A percentile compares a stretch with the other conserved stretches of the same genome.
phyloP scores from a whole-genome alignment of 2,329 filamentous ascomycete species.

The Beauveria rudraprayagi region DNA sequence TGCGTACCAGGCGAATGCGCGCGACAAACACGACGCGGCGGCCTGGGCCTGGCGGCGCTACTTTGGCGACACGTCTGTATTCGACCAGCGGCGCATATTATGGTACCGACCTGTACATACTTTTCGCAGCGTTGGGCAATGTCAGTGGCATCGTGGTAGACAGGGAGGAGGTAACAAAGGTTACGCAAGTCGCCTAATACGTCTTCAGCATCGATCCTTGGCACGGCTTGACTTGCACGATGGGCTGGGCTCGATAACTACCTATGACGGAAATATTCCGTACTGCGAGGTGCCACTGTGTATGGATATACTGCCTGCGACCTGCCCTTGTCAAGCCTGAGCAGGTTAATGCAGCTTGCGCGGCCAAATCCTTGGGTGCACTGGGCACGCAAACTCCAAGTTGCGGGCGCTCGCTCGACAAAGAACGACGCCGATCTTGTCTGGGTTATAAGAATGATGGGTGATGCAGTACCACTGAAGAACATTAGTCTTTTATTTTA shows the following conservation, averaged over 20 bases:
- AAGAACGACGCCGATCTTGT: too few species aligned
- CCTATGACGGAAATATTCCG: constrained; percentile 14
- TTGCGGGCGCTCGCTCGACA: too few species aligned
- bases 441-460: too few species aligned
- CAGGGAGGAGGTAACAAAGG: constrained; percentile 24
- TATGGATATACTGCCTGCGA: constrained; percentile 20
- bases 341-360: constrained; percentile 19
- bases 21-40: constrained; percentile 25
- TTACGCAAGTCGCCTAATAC: constrained; percentile 34
- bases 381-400: constrained; percentile 11
- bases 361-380: constrained; percentile 18
- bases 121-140: constrained; percentile 33
- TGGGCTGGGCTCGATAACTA: constrained; percentile 29
- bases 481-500: background rate
- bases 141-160: constrained; percentile 28
- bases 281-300: constrained; percentile 17
- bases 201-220: constrained; percentile 31
- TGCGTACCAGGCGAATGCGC: constrained; percentile 28
- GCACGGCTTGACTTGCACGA: constrained; percentile 22
- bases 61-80: constrained; percentile 36
- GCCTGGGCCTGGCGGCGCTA: constrained; percentile 38
- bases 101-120: constrained; percentile 38
- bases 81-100: constrained; percentile 40
- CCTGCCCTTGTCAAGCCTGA: constrained; percentile 19
- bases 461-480: background rate